Percentiles rank a stretch among this genome's conserved stretches.
phyloP scores from a whole-genome alignment of 331 rosid species.

The Phaseolus coccineus region DNA sequence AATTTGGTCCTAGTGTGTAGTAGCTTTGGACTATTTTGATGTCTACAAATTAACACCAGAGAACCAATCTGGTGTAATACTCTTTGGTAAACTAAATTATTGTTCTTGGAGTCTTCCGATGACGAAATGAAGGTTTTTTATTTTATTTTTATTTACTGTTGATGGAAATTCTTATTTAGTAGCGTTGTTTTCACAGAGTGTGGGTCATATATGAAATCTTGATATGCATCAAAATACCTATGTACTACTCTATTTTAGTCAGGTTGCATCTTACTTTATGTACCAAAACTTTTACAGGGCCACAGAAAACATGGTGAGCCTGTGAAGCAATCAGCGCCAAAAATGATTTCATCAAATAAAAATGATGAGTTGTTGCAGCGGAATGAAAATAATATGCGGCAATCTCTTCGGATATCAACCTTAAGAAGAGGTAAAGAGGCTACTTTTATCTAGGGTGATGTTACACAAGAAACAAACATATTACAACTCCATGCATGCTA shows the following conservation, averaged over 20 bases:
- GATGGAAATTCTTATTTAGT: not conserved
- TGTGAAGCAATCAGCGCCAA: slow-evolving; percentile 62
- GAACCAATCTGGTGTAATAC: not conserved
- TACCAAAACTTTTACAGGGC: slow-evolving; percentile 50
- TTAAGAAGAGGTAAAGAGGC: slow-evolving; percentile 71
- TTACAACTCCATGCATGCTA: not conserved
- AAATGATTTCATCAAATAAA: slow-evolving; percentile 47
- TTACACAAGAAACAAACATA: slow-evolving; percentile 1
- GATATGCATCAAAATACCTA: slow-evolving; percentile 25
- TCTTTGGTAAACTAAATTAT: not conserved
- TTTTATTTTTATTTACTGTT: not conserved
- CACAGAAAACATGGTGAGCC: slow-evolving; percentile 45
- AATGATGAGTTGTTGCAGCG: slow-evolving; percentile 57
- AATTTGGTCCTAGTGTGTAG: not conserved
- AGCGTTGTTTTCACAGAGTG: not conserved
- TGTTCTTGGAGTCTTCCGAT: not conserved
- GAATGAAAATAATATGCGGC: slow-evolving; percentile 61
- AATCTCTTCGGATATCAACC: slow-evolving; percentile 65
- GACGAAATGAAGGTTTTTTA: not conserved
- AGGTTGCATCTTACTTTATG: slow-evolving; percentile 37
- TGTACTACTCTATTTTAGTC: not conserved
- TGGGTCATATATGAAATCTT: not conserved
- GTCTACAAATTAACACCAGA: not conserved
- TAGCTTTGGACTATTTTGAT: not conserved
- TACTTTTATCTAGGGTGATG: not conserved